Base-by-base conservation (phyloP, 1,139 yeast species). In the Suhomyces bolitotheri region DNA sequence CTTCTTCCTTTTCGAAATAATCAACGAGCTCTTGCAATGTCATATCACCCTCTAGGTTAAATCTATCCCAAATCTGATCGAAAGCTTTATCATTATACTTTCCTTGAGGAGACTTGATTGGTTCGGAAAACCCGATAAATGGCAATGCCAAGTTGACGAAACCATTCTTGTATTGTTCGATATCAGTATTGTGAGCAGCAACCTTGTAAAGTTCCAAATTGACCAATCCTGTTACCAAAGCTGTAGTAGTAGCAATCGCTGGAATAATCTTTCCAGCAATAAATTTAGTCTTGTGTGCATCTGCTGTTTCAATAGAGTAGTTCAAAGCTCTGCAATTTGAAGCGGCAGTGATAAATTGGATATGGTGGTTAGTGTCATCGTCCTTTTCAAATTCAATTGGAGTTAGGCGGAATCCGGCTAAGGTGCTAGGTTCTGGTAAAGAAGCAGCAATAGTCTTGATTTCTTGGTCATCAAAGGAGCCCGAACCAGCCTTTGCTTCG, bases 241-340 rank as follows among this genome's bases (percentile, higher is more conserved):
- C 95, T 14, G 99, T 92, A 4, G 99, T 94, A 2, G 99, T 92
- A 24, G 98, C 98, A 70, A 92, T 92, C 12, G 98, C 98, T 9
- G 99, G 99, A 49, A 92, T 90, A 49, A 92, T 92, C 62, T 94
- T 82, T 37, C 97, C 97, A 11, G 95, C 95, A 58, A 84, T 84
- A 46, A 84, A 82, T 58, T 85, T 85, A 21, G 94, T 85, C 64
- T 81, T 83, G 36, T 76, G 76, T 39, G 77, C 78, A 56, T 82
- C 94, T 20, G 84, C 92, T 44, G 84, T 62, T 51, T 84, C 92
- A 52, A 92, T 90, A 28, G 81, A 76, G 58, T 94, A 92, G 64
- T 90, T 92, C 61, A 81, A 70, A 21, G 99, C 99, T 60, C 99
- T 81, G 63, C 95, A 80, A 60, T 92, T 92, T 3, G 97, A 90